phyloP scores from a whole-genome alignment of 2,329 filamentous ascomycete genomes.

The Hirsutella thompsonii region DNA sequence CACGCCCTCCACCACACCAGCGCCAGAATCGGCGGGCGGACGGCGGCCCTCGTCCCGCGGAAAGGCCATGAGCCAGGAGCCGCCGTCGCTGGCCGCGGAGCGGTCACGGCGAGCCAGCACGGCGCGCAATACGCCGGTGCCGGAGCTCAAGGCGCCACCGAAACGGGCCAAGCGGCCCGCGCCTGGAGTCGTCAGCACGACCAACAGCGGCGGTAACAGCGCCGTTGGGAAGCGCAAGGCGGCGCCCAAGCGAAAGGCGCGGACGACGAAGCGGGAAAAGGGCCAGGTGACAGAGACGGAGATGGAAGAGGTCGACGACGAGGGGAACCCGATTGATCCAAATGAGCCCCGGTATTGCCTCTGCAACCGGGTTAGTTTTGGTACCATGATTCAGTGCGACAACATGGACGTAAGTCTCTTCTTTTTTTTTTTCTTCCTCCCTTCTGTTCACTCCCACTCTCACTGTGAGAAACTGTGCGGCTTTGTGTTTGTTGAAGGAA shows the following conservation, averaged over 20 bases:
- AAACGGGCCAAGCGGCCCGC: slow-evolving; percentile 57
- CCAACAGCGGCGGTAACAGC: slow-evolving; percentile 46
- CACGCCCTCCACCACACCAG: slow-evolving; percentile 20
- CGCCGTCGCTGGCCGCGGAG: slow-evolving; percentile 36
- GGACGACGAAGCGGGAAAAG: slow-evolving; percentile 34
- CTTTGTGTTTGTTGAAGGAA: no score
- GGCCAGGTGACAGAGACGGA: slow-evolving; percentile 27
- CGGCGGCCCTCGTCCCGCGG: slow-evolving; percentile 40
- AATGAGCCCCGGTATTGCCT: slow-evolving; percentile 66
- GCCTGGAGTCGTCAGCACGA: slow-evolving; percentile 56
- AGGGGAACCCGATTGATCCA: slow-evolving; percentile 59
- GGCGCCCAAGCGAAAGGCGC: slow-evolving; percentile 52
- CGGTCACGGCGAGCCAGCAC: slow-evolving; percentile 43
- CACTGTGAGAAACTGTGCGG: no score
- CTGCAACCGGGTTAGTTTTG: slow-evolving; percentile 70
- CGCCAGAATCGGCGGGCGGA: slow-evolving; percentile 18
- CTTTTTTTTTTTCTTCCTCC: no score
- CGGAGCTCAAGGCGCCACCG: slow-evolving; percentile 29
- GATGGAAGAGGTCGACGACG: slow-evolving; percentile 51
- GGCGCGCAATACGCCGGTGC: slow-evolving; percentile 42
- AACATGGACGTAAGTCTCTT: slow-evolving; percentile 64
- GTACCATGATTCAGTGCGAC: slow-evolving; percentile 74
- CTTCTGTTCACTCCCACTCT: no score
- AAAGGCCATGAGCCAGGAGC: slow-evolving; percentile 38
- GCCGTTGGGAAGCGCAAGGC: slow-evolving; percentile 62